Conservation (phyloP, 1,284 basidiomycete genomes). For the Tremellales sp. region DNA sequence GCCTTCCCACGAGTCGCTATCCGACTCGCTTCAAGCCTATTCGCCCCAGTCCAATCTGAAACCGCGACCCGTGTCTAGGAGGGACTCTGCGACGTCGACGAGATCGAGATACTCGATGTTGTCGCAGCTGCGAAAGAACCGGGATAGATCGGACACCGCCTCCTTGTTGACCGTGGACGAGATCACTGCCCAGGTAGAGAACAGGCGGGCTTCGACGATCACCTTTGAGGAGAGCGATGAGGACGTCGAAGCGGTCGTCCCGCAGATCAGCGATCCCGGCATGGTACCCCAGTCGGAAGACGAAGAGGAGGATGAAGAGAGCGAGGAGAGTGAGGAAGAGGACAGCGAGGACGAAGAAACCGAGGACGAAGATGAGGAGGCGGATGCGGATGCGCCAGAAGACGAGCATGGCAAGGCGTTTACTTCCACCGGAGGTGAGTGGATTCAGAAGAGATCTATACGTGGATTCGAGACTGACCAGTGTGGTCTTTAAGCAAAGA, state of each 20-base stretch:
- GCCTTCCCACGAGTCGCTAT: slow-evolving; percentile 69
- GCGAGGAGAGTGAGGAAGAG: slow-evolving; percentile 42
- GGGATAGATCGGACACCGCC: slow-evolving; percentile 80
- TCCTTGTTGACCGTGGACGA: slow-evolving; percentile 95
- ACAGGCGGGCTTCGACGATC: slow-evolving; percentile 58
- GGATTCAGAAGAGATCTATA: neutral
- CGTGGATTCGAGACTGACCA: neutral
- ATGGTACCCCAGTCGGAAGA: slow-evolving; percentile 13
- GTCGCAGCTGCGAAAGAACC: slow-evolving; percentile 70
- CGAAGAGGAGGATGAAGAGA: slow-evolving; percentile 31
- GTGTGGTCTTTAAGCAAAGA: slow-evolving; percentile 47
- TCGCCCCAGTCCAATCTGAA: slow-evolving; percentile 18
- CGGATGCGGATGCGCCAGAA: slow-evolving; percentile 52
- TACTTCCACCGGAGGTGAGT: slow-evolving; percentile 63
- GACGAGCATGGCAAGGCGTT: slow-evolving; percentile 54
- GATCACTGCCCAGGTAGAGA: slow-evolving; percentile 95
- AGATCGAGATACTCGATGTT: slow-evolving; percentile 67
- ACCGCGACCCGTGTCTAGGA: slow-evolving; percentile 46
- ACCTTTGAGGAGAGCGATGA: slow-evolving; percentile 49
- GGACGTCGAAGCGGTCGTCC: slow-evolving; percentile 19
- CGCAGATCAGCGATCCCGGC: slow-evolving; percentile 6
- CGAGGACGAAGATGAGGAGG: slow-evolving; percentile 23
- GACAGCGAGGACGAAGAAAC: slow-evolving; percentile 46
- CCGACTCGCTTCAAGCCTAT: slow-evolving; percentile 64
- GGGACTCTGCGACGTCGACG: slow-evolving; percentile 52